phyloP scores from a whole-genome alignment of 768 basidiomycete genomes.

The Termitomyces sp. region DNA sequence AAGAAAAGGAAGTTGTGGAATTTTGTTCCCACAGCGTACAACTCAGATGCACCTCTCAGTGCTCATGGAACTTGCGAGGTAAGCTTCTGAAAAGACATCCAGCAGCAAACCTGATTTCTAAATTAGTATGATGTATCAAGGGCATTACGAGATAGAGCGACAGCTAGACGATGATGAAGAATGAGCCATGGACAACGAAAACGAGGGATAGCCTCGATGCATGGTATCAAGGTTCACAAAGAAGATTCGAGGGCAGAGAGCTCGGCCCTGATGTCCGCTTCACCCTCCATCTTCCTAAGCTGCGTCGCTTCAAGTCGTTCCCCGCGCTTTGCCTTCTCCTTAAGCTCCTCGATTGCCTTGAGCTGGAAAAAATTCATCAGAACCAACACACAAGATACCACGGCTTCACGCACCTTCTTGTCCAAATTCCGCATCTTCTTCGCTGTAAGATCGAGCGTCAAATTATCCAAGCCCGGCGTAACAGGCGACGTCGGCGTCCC shows the following conservation, averaged over 20 bases:
- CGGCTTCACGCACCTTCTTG: slow-evolving; percentile 70
- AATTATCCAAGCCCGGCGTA: slow-evolving; percentile 48
- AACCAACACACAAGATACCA: neutral
- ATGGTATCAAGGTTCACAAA: neutral
- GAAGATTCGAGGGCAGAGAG: slow-evolving; percentile 26
- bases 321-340: slow-evolving; percentile 84
- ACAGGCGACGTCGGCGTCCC: slow-evolving; percentile 34
- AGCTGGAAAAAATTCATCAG: slow-evolving; percentile 41
- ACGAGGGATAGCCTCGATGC: neutral
- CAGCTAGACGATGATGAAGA: neutral
- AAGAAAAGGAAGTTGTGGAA: neutral
- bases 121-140: slow-evolving; percentile 3
- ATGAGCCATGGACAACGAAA: neutral
- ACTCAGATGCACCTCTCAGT: neutral
- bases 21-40: neutral
- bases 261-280: slow-evolving; percentile 79
- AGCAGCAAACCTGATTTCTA: neutral
- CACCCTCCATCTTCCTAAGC: slow-evolving; percentile 93
- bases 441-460: slow-evolving; percentile 63
- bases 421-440: slow-evolving; percentile 94
- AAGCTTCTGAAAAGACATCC: neutral
- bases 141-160: neutral
- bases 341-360: slow-evolving; percentile 98
- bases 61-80: neutral
- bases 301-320: slow-evolving; percentile 94